Conservation (phyloP, 2,329 filamentous ascomycete species). For the Epichloe sylvatica region DNA sequence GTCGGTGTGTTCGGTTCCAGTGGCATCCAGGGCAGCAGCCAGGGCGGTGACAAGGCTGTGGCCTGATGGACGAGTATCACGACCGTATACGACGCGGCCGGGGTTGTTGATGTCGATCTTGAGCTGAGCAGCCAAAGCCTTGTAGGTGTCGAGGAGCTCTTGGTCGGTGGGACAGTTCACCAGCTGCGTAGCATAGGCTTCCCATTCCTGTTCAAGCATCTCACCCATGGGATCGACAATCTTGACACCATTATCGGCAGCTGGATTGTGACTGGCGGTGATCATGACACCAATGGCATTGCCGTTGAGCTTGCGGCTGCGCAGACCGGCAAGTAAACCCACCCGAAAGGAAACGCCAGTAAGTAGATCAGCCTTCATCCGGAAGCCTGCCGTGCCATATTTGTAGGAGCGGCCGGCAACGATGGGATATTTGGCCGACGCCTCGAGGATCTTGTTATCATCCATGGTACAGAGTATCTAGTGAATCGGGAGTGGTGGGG, state of each 20-base stretch:
- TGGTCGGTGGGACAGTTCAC: conserved; percentile 72
- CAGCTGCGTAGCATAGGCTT: conserved; percentile 71
- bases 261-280: conserved; percentile 84
- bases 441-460: conserved; percentile 41
- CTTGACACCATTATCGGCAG: conserved; percentile 84
- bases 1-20: conserved; percentile 62
- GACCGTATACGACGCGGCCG: conserved; percentile 74
- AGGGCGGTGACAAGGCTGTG: conserved; percentile 69
- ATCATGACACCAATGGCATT: conserved; percentile 96
- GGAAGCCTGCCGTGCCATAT: conserved; percentile 55
- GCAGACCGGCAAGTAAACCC: conserved; percentile 73
- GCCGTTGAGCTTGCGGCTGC: conserved; percentile 77
- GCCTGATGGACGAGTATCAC: conserved; percentile 87
- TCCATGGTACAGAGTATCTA: conserved; percentile 28
- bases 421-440: conserved; percentile 49
- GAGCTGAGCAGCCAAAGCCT: conserved; percentile 58
- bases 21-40: conserved; percentile 63
- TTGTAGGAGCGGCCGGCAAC: conserved; percentile 41
- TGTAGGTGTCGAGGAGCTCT: conserved; percentile 62
- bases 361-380: conserved; percentile 63
- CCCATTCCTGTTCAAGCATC: conserved; percentile 96
- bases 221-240: conserved; percentile 95
- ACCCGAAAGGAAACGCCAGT: conserved; percentile 89
- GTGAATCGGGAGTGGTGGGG: neutral
- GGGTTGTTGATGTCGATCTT: conserved; percentile 58